Conservation (phyloP, 768 basidiomycete genomes). For the Podaxis sp. region DNA sequence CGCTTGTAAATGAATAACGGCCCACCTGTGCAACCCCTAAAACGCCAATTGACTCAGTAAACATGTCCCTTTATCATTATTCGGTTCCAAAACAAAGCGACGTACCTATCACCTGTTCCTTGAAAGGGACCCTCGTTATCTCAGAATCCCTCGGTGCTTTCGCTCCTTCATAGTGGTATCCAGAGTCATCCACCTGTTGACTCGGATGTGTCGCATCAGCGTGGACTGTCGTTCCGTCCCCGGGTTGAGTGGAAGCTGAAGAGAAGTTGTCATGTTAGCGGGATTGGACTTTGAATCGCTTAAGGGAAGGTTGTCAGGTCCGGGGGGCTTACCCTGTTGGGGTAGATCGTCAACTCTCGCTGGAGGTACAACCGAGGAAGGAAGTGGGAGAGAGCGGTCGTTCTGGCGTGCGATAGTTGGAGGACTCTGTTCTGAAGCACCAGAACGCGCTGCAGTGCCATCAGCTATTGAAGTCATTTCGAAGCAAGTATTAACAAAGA, state of each 20-base stretch:
- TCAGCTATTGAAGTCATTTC: background rate
- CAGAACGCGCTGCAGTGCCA: background rate
- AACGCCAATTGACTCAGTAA: background rate
- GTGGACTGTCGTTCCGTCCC: conserved; percentile 29
- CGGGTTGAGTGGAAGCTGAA: conserved; percentile 30
- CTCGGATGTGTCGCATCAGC: conserved; percentile 4
- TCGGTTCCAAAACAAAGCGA: background rate
- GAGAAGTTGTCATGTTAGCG: background rate
- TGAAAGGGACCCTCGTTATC: conserved; percentile 42
- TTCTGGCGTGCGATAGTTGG: background rate
- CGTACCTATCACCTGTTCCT: conserved; percentile 55
- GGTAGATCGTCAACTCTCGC: conserved; percentile 23
- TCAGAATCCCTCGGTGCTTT: conserved; percentile 1
- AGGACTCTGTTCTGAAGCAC: background rate
- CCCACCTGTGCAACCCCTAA: conserved; percentile 31
- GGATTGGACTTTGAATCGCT: background rate
- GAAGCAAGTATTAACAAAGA: background rate
- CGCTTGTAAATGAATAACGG: background rate
- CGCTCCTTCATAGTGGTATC: background rate
- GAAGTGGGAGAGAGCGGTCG: background rate
- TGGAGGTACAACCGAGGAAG: conserved; percentile 14
- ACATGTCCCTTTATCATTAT: background rate
- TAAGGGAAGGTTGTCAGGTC: background rate
- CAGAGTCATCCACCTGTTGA: background rate
- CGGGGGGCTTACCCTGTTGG: conserved; percentile 31